Percentiles rank a stretch among this genome's conserved stretches.
Conservation (phyloP, 108 stramenopile species). For the Nitzschia sp. region DNA sequence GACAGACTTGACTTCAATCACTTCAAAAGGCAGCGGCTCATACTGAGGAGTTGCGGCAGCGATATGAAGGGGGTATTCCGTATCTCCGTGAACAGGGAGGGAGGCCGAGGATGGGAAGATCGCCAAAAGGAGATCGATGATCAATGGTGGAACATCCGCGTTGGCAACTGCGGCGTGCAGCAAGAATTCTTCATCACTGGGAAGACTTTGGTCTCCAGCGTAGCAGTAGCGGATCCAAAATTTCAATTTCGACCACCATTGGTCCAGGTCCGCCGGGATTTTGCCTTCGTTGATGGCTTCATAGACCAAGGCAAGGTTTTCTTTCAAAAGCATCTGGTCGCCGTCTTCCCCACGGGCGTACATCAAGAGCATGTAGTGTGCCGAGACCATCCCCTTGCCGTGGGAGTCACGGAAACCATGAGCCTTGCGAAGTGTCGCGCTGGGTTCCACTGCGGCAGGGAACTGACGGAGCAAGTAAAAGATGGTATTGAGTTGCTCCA, state of each 20-base stretch:
- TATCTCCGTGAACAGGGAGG: background rate
- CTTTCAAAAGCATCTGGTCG: background rate
- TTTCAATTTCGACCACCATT: constrained; percentile 36
- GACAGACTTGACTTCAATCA: background rate
- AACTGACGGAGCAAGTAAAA: constrained; percentile 15
- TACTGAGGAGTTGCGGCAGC: constrained; percentile 25
- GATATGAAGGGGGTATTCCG: constrained; percentile 30
- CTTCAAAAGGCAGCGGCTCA: constrained; percentile 33
- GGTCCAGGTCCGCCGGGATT: constrained; percentile 15
- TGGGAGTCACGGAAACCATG: background rate
- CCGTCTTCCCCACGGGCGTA: constrained; percentile 7
- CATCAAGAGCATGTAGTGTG: constrained; percentile 4
- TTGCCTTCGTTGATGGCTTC: constrained; percentile 9
- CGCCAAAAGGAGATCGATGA: constrained; percentile 32
- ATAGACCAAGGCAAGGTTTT: constrained; percentile 6
- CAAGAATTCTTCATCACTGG: constrained; percentile 10
- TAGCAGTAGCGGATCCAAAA: constrained; percentile 39
- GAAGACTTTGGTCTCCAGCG: background rate
- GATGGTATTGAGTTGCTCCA: constrained; percentile 16
- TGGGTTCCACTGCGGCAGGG: constrained; percentile 5
- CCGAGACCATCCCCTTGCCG: constrained; percentile 13
- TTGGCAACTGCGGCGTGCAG: constrained; percentile 39
- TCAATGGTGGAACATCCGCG: constrained; percentile 29
- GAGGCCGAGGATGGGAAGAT: constrained; percentile 22
- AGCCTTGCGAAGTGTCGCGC: background rate